Conservation (phyloP, 768 basidiomycete genomes). For the Trametopsis cervina region DNA sequence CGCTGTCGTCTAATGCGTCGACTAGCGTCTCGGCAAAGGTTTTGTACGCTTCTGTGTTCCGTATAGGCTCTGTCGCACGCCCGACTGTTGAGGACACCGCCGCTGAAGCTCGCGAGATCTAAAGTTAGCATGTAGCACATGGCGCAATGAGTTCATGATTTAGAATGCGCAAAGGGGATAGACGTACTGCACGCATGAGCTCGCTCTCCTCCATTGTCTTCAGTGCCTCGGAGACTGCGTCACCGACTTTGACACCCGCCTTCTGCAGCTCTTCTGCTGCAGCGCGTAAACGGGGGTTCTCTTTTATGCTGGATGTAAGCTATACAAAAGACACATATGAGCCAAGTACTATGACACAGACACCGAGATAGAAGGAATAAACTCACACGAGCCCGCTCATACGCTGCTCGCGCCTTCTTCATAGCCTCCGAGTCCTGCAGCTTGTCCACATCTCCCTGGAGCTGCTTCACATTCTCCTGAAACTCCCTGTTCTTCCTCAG, state of each 20-base stretch:
- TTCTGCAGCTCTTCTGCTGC: conserved; percentile 91
- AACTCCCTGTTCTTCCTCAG: conserved; percentile 89
- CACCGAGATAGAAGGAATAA: not conserved
- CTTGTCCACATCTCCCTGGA: conserved; percentile 97
- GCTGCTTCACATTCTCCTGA: conserved; percentile 94
- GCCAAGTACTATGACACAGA: conserved; percentile 1
- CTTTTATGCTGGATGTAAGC: conserved; percentile 91
- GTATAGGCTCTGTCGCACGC: conserved; percentile 91
- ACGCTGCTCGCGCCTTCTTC: conserved; percentile 85
- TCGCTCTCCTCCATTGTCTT: conserved; percentile 94
- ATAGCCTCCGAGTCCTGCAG: conserved; percentile 95
- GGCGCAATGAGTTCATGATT: not conserved
- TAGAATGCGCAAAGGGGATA: conserved; percentile 19
- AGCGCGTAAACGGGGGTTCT: conserved; percentile 86
- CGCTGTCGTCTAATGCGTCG: conserved; percentile 91
- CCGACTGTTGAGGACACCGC: conserved; percentile 83
- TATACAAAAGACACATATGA: no score
- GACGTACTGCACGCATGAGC: conserved; percentile 75
- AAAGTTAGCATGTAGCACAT: not conserved
- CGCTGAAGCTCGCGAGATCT: conserved; percentile 83
- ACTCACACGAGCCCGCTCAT: conserved; percentile 89
- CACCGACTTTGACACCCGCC: conserved; percentile 85
- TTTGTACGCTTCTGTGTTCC: conserved; percentile 95
- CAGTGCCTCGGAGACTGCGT: conserved; percentile 89
- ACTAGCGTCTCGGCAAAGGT: conserved; percentile 79